Evolutionary conservation across 257 asterid genomes (phyloP), one percentile per base, ranked within the genome.

Genomic region (Ballota nigra): DNA sequence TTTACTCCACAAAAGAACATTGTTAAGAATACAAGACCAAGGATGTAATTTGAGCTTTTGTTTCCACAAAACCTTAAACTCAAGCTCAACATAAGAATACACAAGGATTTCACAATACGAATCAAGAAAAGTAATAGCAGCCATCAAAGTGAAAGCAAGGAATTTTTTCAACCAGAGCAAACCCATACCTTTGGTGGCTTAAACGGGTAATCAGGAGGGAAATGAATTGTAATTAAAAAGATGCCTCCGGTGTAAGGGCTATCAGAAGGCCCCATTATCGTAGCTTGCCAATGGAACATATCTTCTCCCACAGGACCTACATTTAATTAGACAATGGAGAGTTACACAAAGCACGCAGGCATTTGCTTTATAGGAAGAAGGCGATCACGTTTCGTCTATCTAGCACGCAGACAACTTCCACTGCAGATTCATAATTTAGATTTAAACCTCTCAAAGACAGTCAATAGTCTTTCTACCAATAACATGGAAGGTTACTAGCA

Each of bases 241-340:
- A 80, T 81, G 22, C 84, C 84, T n/a, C 84, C 82, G 0, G 84
- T 58, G 19, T 76, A 80, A 1, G 84, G 84, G 72, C 84, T 80
- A 34, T 80, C 84, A 24, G 74, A 4, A 49, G 84, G 84, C 63
- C 84, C 82, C 84, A 80, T 80, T 18, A 80, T 80, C 0, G 83
- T 75, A 6, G 83, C 83, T 61, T 79, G 80, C 80, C 83, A 79
- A 68, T 79, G 80, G 33, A 80, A 77, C 84, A 80, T 80, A 52
- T 80, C 84, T 70, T 81, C 80, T 18, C 77, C 82, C n/a, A 81
- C 80, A 23, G 82, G 85, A 16, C 85, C 85, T 81, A 52, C 77
- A 75, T 59, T 51, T 38, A n/a, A 24, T 40, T 43, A 11, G 5
- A 51, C 18, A 10, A 64, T 2, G 19, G 11, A 10, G 8, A 31